phyloP scores from a whole-genome alignment of 2,329 filamentous ascomycete species.

The Zymoseptoria tritici region DNA sequence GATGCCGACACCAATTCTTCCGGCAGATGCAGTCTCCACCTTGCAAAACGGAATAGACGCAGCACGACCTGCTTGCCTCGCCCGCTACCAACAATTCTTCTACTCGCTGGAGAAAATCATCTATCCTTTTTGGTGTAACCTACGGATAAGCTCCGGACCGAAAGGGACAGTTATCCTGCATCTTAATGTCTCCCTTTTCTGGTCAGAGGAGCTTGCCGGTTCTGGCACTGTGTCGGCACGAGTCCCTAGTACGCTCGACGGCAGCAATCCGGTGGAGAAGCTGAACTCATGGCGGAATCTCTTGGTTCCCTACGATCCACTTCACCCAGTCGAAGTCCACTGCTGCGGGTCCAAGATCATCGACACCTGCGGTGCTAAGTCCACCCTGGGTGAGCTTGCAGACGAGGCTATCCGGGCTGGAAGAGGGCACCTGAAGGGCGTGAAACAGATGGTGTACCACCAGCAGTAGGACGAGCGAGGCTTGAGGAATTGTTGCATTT shows the following conservation, averaged over 20 bases:
- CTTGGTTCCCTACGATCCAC: constrained; percentile 13
- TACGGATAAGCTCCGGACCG: constrained; percentile 9
- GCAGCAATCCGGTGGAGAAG: constrained; percentile 12
- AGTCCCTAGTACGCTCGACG: constrained; percentile 9
- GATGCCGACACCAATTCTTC: neutral
- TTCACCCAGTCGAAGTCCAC: constrained; percentile 15
- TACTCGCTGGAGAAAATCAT: constrained; percentile 13
- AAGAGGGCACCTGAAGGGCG: constrained; percentile 10
- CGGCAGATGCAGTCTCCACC: constrained; percentile 1
- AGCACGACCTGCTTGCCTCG: constrained; percentile 9
- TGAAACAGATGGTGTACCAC: constrained; percentile 14
- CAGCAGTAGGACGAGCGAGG: constrained; percentile 7
- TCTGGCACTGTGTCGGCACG: constrained; percentile 8
- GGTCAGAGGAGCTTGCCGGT: constrained; percentile 12
- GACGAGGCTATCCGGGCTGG: constrained; percentile 17
- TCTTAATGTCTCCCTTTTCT: constrained; percentile 17
- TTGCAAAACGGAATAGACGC: neutral
- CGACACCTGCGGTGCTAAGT: constrained; percentile 6
- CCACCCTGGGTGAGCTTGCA: constrained; percentile 17
- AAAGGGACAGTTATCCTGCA: constrained; percentile 9
- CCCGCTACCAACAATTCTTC: constrained; percentile 16
- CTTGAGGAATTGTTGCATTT: neutral
- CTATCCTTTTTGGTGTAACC: constrained; percentile 19
- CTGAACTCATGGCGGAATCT: constrained; percentile 15
- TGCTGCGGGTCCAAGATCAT: constrained; percentile 18